Evolutionary conservation across 176 grass and related monocot species (phyloP).

Genomic region (Lolium multiflorum): DNA sequence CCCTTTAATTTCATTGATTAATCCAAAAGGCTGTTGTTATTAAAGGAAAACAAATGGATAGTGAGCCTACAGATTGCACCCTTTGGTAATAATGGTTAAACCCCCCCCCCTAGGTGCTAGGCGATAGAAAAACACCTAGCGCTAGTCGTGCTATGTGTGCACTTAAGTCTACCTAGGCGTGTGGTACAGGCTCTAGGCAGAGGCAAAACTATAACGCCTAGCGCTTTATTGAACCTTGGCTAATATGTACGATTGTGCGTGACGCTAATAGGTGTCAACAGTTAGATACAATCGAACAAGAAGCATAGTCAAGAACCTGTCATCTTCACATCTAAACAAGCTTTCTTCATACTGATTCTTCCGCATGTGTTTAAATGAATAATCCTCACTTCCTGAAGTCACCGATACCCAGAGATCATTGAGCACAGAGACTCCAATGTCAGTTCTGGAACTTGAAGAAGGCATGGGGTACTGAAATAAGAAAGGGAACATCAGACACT

Average conservation of each 20-base stretch:
- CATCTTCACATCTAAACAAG: slow-evolving; percentile 92
- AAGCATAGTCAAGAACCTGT: slow-evolving; percentile 49
- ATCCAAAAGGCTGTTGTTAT: neutral
- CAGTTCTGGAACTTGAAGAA: slow-evolving; percentile 69
- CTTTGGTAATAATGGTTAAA: neutral
- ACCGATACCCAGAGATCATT: slow-evolving; percentile 87
- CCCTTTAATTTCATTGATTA: neutral
- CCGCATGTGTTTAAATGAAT: slow-evolving; percentile 89
- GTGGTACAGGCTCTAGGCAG: too few species aligned
- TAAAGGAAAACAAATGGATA: neutral
- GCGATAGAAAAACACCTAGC: too few species aligned
- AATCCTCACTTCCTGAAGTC: slow-evolving; percentile 88
- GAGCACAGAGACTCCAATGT: slow-evolving; percentile 59
- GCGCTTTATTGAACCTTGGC: too few species aligned
- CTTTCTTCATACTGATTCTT: slow-evolving; percentile 94
- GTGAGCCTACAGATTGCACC: neutral
- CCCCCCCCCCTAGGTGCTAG: too few species aligned
- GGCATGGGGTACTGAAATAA: slow-evolving; percentile 63
- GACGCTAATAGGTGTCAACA: slow-evolving; percentile 18
- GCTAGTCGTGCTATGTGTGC: too few species aligned
- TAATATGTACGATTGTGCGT: neutral
- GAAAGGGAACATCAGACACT: slow-evolving; percentile 17
- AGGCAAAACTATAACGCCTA: too few species aligned
- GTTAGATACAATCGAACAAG: slow-evolving; percentile 13
- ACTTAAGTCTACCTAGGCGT: too few species aligned